Base-by-base conservation (phyloP, 1,284 basidiomycete species). In the Coniferiporia sulphurascens region DNA sequence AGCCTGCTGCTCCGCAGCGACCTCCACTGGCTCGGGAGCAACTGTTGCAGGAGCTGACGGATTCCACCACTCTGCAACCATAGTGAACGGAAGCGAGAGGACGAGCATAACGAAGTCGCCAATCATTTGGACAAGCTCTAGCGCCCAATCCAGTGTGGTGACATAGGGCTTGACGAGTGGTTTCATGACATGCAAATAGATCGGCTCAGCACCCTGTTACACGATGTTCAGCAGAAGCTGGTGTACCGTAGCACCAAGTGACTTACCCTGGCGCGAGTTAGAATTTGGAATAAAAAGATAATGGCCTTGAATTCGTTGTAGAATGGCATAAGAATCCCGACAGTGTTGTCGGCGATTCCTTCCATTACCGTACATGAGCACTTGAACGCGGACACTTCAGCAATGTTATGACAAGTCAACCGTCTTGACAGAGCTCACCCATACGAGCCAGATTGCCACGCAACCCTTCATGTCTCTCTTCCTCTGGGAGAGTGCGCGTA, bases 401-500 rank as follows among this genome's bases (percentile, higher is more conserved):
- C 15, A 35, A 21, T 21, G 48, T 17, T 36, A 12, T 45, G 44
- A 36, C 38, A n/a, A n/a, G 45, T 4, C 36, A 52, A 55, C 50
- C 59, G 56, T 53, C 48, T 56, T 58, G 57, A 58, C 45, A 55
- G 50, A 58, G 71, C 81, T 73, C 72, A 89, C 89, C 87, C 88
- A 93, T 64, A 93, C 82, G 49, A 90, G 78, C 90, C 90, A 92
- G 10, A 92, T 80, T 32, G 87, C 82, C 60, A 92, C 74, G 69
- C 84, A 86, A 19, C 90, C 89, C 70, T 92, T 92, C 79, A 92
- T 86, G 66, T 87, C 82, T 58, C 90, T 80, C 70, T 92, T 92
- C 65, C 89, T 76, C 70, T 87, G 85, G 32, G 84, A 80, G 63
- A 86, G 69, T 8, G 88, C 87, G 35, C 86, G 81, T 19, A 78